Percentiles rank a stretch among this genome's conserved stretches.
Evolutionary conservation across 495 filamentous ascomycete species (phyloP).

Genomic region (Aspergillus leporis): DNA sequence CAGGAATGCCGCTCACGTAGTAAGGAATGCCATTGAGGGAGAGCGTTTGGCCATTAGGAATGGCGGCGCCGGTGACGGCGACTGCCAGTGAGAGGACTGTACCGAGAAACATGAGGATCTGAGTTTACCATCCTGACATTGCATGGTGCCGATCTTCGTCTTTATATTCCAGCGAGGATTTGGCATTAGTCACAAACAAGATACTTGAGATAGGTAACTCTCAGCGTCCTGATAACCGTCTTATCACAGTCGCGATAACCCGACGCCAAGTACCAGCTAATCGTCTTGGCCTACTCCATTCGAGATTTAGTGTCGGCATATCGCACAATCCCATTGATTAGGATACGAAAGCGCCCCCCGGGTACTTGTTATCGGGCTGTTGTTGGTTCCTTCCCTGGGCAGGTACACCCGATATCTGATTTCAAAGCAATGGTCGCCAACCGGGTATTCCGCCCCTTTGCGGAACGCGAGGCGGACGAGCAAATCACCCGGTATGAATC

Average conservation of each 20-base stretch:
- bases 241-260: constrained; percentile 4
- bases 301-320: not conserved
- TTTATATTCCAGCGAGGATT: not conserved
- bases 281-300: not conserved
- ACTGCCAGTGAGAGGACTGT: constrained; percentile 6
- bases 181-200: not conserved
- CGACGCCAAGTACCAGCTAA: constrained; percentile 2
- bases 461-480: too few relatives aligned
- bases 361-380: not conserved
- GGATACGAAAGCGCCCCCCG: not conserved
- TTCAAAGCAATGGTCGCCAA: not conserved
- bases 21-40: constrained; percentile 44
- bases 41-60: constrained; percentile 39
- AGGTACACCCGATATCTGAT: not conserved
- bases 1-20: constrained; percentile 31
- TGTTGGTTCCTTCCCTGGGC: not conserved
- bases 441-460: too few relatives aligned
- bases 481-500: too few relatives aligned
- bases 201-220: not conserved
- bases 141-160: not conserved
- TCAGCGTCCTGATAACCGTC: not conserved
- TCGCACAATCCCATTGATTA: not conserved
- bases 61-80: constrained; percentile 3
- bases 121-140: not conserved
- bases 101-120: constrained; percentile 5